phyloP scores from a whole-genome alignment of 202 grass and related monocot species.

The Brachypodium distachyon region DNA sequence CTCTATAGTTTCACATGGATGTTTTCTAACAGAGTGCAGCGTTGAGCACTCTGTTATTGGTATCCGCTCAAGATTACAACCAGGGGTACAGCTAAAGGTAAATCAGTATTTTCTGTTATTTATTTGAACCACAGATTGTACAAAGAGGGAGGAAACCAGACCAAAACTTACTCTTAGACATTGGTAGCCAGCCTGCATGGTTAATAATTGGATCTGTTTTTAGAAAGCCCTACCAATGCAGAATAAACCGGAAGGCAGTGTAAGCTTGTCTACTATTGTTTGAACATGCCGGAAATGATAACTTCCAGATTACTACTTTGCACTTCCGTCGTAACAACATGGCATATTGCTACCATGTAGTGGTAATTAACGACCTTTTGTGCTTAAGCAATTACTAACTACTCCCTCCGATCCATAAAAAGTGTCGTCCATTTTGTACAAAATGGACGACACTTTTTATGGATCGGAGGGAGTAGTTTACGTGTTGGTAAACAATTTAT shows the following conservation, averaged over 20 bases:
- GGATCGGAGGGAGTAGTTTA: too few relatives aligned
- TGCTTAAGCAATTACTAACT: background rate
- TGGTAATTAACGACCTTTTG: background rate
- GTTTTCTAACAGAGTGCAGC: constrained; percentile 59
- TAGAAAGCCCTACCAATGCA: background rate
- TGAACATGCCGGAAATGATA: background rate
- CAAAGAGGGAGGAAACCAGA: background rate
- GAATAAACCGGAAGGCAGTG: background rate
- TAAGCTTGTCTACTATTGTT: background rate
- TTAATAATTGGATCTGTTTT: background rate
- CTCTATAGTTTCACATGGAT: constrained; percentile 77
- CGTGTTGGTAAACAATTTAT: background rate
- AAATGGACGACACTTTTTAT: too few relatives aligned
- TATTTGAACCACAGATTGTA: background rate
- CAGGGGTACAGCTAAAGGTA: constrained; percentile 58
- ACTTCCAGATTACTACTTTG: background rate
- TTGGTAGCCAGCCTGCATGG: background rate
- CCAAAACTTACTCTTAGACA: background rate
- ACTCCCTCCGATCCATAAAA: too few relatives aligned
- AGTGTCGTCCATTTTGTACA: too few relatives aligned
- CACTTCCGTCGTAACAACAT: too few relatives aligned
- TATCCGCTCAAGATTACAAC: constrained; percentile 61
- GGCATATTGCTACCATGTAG: background rate
- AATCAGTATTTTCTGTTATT: background rate
- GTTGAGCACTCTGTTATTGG: constrained; percentile 75